Base-by-base conservation (phyloP, 257 asterid species). In the Ajuga chamaepitys region DNA sequence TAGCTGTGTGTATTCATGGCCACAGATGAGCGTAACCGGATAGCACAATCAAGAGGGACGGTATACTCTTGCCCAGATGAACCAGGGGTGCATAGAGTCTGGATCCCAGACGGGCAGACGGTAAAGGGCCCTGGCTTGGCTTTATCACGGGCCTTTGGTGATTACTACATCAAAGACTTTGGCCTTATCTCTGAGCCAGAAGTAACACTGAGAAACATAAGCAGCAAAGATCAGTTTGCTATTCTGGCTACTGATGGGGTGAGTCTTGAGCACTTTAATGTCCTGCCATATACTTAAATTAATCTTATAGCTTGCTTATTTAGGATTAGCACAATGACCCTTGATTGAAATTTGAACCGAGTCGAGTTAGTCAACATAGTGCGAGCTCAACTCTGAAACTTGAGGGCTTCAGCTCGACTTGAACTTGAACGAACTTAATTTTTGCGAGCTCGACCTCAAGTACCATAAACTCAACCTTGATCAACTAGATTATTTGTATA, bases 181-280 rank as follows among this genome's bases (percentile, higher is more conserved):
- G 97, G 97, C 8, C 88, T 89, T 25, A 87, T 85, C 13, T 87
- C 94, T 7, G 95, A 85, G 66, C 97, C 97, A 2, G 86, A 89
- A 75, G 68, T 89, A 41, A 89, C 86, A 21, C 77, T 72, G 7
- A 81, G 86, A 70, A 74, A 42, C 47, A 80, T 89, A 77, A 75
- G 78, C 5, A 66, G 69, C 53, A 70, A 52, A 46, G 94, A 89
- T 57, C 85, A 80, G 62, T 85, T 89, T 58, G 83, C 51, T 14
- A 83, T 89, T 62, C 72, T 89, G 82, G 95, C 95, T 40, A 85
- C 94, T 4, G 97, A 86, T 75, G 97, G 97, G 79, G 95, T 86
- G 80, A 20, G 81, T 34, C 21, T 37, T 4, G 3, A 18, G 18
- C 12, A 25, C 37, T 25, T 26, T 32, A 10, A 47, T 30, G 12